Evolutionary conservation across 1,284 basidiomycete species (phyloP).

Genomic region (Polyporus tsugae): DNA sequence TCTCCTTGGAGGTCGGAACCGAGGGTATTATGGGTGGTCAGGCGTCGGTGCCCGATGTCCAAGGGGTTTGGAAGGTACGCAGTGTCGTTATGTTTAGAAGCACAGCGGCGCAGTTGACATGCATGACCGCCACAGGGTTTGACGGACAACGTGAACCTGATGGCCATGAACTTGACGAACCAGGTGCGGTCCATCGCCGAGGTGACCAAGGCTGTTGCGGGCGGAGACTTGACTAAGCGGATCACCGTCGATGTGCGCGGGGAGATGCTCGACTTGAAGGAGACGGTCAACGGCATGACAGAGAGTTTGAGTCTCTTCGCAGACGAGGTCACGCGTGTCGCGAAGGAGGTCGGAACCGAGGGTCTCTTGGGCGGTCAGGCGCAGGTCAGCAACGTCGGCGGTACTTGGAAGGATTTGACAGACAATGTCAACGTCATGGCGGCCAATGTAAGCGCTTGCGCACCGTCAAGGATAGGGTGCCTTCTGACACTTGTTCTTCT

Average conservation of each 20-base stretch:
- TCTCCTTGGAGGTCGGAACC: constrained; percentile 92
- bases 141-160: constrained; percentile 84
- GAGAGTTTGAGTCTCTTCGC: constrained; percentile 88
- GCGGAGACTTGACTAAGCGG: constrained; percentile 90
- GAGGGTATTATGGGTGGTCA: constrained; percentile 97
- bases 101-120: neutral
- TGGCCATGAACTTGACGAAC: constrained; percentile 93
- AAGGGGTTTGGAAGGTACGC: constrained; percentile 89
- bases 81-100: constrained; percentile 18
- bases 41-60: constrained; percentile 86
- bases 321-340: constrained; percentile 88
- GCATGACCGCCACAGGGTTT: constrained; percentile 54
- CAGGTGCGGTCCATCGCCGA: constrained; percentile 91
- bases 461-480: neutral
- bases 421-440: constrained; percentile 95
- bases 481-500: constrained; percentile 1
- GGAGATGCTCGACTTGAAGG: constrained; percentile 89
- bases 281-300: constrained; percentile 94
- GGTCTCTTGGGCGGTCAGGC: constrained; percentile 90
- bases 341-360: constrained; percentile 92
- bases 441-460: constrained; percentile 63
- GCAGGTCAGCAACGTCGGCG: constrained; percentile 90
- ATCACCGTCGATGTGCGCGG: constrained; percentile 91
- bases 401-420: constrained; percentile 97
- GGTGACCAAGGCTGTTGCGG: constrained; percentile 90